Conservation (phyloP, 305 asterid genomes). For the Plantago lanceolata region DNA sequence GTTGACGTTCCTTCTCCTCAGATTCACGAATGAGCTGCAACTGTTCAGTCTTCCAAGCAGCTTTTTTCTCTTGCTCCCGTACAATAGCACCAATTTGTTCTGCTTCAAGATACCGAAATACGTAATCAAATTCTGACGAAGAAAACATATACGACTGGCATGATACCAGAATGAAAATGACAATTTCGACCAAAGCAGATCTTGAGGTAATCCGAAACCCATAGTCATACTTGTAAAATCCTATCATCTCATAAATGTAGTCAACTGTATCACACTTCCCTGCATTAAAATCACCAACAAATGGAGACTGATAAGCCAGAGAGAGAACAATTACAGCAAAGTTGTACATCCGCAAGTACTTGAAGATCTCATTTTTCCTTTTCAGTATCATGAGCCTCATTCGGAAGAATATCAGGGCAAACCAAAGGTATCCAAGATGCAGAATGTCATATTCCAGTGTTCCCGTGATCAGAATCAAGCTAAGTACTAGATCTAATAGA, state of each 20-base stretch:
- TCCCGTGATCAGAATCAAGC: constrained; percentile 85
- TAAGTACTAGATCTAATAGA: constrained; percentile 90
- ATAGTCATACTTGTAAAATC: constrained; percentile 92
- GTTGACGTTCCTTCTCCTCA: constrained; percentile 83
- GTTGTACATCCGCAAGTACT: constrained; percentile 79
- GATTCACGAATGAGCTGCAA: constrained; percentile 85
- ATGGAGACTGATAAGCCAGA: constrained; percentile 95
- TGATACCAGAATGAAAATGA: constrained; percentile 86
- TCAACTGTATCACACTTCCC: constrained; percentile 87
- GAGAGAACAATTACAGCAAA: constrained; percentile 92
- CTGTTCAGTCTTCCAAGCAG: constrained; percentile 94
- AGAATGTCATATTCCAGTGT: constrained; percentile 93
- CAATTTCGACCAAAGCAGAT: constrained; percentile 93
- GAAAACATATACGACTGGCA: constrained; percentile 96
- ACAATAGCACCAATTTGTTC: constrained; percentile 99
- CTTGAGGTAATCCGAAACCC: constrained; percentile 98
- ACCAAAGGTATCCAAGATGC: constrained; percentile 94
- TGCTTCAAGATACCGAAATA: constrained; percentile 95
- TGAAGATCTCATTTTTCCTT: constrained; percentile 89
- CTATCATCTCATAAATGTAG: constrained; percentile 90
- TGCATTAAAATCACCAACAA: constrained; percentile 62
- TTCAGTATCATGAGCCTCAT: constrained; percentile 85
- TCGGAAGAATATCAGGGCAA: constrained; percentile 93
- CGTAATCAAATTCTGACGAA: constrained; percentile 92
- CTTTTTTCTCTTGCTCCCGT: constrained; percentile 93